Base-by-base conservation (phyloP, 768 basidiomycete genomes). In the Albatrellus ellisii region DNA sequence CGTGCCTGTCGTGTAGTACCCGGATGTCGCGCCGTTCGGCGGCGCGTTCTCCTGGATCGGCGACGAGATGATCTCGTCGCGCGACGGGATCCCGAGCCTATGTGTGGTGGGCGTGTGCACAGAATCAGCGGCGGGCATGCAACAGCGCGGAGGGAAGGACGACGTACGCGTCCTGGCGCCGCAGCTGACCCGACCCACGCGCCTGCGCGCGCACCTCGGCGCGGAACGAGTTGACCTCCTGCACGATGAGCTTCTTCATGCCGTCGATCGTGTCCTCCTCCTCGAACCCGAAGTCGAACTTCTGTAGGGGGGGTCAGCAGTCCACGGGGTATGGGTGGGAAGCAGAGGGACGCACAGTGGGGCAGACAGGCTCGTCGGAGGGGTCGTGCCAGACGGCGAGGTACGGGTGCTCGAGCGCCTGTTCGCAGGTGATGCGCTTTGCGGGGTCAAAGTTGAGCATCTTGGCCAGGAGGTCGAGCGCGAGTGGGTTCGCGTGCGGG, bases 331-430 rank as follows among this genome's bases (percentile, higher is more conserved):
- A 24, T 37, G 21, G 18, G 34, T 5, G 18, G 20, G 6, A 3
- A 3, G n/a, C n/a, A 35, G 17, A 26, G 24, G 41, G 39, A 62
- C 69, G 53, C 51, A 89, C 90, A 37, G 72, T 60, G 27, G 86
- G 77, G 59, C 90, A 95, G 27, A 73, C 52, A 0, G 92, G 92
- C 59, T 95, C 92, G 57, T 98, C 92, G 8, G 85, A 77, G 15
- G 91, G 91, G 59, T 98, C 95, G 56, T 97, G 92, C 95, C 95
- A 99, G 9, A 97, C 95, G 46, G 84, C 76, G 46, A 88, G 65
- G 63, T 98, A 99, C 2, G 92, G 90, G 57, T 99, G 95, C 41
- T 83, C 81, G 39, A 99, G 67, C 2, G 95, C 95, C 56, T 97
- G 79, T 54, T 95, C 89, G 59, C 94, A 97, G 45, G 86, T 88